Conservation (phyloP, 2,329 filamentous ascomycete genomes). For the Knufia petricola region DNA sequence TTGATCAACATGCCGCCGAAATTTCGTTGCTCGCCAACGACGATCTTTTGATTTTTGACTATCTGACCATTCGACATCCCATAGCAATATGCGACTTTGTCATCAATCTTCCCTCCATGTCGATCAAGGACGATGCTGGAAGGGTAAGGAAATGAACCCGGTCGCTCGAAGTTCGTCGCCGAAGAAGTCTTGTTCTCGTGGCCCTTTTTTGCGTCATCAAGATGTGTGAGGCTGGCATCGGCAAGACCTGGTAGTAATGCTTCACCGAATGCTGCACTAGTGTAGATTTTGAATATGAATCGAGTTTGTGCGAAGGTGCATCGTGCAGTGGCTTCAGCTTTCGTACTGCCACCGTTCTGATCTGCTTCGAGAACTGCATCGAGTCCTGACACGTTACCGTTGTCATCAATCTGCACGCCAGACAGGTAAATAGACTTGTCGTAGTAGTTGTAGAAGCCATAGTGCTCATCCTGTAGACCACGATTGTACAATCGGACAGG, state of each 20-base stretch:
- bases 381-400: constrained; percentile 6
- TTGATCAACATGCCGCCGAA: constrained; percentile 45
- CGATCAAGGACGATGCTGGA: constrained; percentile 52
- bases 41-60: constrained; percentile 37
- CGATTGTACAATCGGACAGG: constrained; percentile 80
- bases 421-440: constrained; percentile 76
- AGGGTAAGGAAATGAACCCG: constrained; percentile 53
- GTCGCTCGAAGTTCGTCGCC: constrained; percentile 39
- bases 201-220: background rate
- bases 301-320: constrained; percentile 55
- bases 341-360: constrained; percentile 40
- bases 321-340: constrained; percentile 37
- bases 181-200: constrained; percentile 23
- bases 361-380: constrained; percentile 36
- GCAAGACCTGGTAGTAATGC: constrained; percentile 20
- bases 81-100: constrained; percentile 55
- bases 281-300: constrained; percentile 56
- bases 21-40: constrained; percentile 44
- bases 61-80: constrained; percentile 40
- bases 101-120: constrained; percentile 44
- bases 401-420: constrained; percentile 37
- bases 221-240: constrained; percentile 13
- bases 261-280: constrained; percentile 33
- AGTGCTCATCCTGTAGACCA: constrained; percentile 70
- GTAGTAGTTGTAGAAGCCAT: constrained; percentile 89